Conservation (phyloP, 2,329 filamentous ascomycete genomes). For the Ilyonectria sp. region DNA sequence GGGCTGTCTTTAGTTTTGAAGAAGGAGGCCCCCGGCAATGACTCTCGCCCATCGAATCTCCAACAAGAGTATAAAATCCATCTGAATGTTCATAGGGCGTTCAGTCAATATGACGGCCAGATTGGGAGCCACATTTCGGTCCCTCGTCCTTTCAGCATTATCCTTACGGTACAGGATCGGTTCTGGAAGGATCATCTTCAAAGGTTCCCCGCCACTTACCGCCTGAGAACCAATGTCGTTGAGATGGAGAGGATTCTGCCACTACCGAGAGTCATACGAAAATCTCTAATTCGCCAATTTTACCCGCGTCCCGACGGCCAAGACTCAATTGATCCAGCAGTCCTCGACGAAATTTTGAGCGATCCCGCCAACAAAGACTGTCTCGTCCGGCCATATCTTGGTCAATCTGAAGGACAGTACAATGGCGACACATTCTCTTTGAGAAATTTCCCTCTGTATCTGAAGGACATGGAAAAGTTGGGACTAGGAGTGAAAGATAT, state of each 20-base stretch:
- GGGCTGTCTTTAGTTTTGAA: constrained; percentile 29
- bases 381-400: constrained; percentile 32
- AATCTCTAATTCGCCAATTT: constrained; percentile 31
- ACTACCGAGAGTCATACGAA: constrained; percentile 6
- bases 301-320: constrained; percentile 20
- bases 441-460: constrained; percentile 29
- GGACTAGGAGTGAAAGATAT: constrained; percentile 29
- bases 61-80: constrained; percentile 28
- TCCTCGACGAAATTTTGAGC: constrained; percentile 16
- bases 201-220: constrained; percentile 3
- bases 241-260: too few species aligned
- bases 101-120: constrained; percentile 9
- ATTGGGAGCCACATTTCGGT: background rate
- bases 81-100: constrained; percentile 12
- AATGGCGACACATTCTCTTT: constrained; percentile 2
- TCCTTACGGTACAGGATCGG: background rate
- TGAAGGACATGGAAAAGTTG: constrained; percentile 25
- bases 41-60: constrained; percentile 19
- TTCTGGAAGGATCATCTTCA: constrained; percentile 4
- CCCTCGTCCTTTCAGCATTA: constrained; percentile 16
- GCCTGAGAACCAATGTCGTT: too few species aligned
- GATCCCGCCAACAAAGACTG: constrained; percentile 39
- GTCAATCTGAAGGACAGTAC: constrained; percentile 16
- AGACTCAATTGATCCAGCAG: background rate
- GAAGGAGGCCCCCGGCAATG: constrained; percentile 38